Evolutionary conservation across 2,329 filamentous ascomycete species (phyloP).

Genomic region (Neoarthrinium moseri): DNA sequence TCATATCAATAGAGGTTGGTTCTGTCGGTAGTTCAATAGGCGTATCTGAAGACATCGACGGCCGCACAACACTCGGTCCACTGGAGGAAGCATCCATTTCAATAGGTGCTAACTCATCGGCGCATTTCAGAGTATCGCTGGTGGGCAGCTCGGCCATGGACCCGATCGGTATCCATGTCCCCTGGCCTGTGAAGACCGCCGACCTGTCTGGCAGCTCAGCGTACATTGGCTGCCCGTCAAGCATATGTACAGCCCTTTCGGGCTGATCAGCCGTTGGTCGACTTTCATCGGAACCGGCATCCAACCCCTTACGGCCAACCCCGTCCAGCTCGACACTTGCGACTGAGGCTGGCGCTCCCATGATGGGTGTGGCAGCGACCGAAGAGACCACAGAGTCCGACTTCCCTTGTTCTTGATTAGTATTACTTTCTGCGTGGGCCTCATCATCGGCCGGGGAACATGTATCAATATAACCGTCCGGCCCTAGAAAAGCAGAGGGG

Average conservation of each 20-base stretch:
- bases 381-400: background rate
- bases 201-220: constrained; percentile 19
- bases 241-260: background rate
- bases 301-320: background rate
- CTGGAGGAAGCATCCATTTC: constrained; percentile 26
- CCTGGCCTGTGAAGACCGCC: background rate
- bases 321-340: background rate
- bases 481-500: constrained; percentile 50
- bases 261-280: background rate
- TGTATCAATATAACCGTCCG: constrained; percentile 43
- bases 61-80: constrained; percentile 9
- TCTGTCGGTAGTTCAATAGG: constrained; percentile 23
- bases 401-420: background rate
- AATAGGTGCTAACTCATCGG: constrained; percentile 29
- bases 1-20: constrained; percentile 14
- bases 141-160: constrained; percentile 26
- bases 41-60: constrained; percentile 14
- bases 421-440: background rate
- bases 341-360: background rate
- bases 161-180: constrained; percentile 22
- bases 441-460: constrained; percentile 36
- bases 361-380: background rate
- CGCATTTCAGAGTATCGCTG: constrained; percentile 26
- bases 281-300: background rate
- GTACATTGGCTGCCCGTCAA: background rate